phyloP scores from a whole-genome alignment of 1,284 basidiomycete genomes.

The Cutaneotrichosporon arboriforme region DNA sequence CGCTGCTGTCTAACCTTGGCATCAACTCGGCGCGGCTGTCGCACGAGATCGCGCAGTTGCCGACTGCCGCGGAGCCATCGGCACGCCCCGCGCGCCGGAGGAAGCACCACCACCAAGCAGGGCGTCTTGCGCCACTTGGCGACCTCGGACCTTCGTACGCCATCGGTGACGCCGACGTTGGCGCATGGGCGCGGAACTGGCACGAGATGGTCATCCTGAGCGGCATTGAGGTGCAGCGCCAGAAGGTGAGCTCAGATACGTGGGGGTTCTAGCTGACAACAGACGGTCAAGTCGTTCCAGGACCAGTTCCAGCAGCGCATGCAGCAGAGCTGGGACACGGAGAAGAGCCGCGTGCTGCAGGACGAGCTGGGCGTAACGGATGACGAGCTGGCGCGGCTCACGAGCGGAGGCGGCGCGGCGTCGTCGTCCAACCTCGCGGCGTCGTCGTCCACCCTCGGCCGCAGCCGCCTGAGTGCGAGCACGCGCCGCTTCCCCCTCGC shows the following conservation, averaged over 20 bases:
- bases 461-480: slow-evolving; percentile 32
- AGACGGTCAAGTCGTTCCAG: slow-evolving; percentile 44
- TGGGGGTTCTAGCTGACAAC: not conserved
- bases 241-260: slow-evolving; percentile 25
- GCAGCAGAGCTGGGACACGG: slow-evolving; percentile 40
- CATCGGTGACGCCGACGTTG: slow-evolving; percentile 35
- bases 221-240: slow-evolving; percentile 43
- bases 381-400: slow-evolving; percentile 35
- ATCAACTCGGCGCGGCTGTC: slow-evolving; percentile 42
- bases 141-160: slow-evolving; percentile 32
- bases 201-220: slow-evolving; percentile 46
- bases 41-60: slow-evolving; percentile 40
- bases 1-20: slow-evolving; percentile 43
- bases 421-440: slow-evolving; percentile 8
- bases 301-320: slow-evolving; percentile 42
- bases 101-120: slow-evolving; percentile 3
- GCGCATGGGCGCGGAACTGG: slow-evolving; percentile 44
- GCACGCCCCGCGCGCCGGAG: slow-evolving; percentile 22
- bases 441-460: slow-evolving; percentile 26
- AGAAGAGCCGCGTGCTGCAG: slow-evolving; percentile 41
- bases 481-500: slow-evolving; percentile 37
- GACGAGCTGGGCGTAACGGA: slow-evolving; percentile 46
- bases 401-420: slow-evolving; percentile 1
- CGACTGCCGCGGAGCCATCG: slow-evolving; percentile 10
- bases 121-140: slow-evolving; percentile 22